Evolutionary conservation across 352 stramenopile genomes (phyloP), one percentile per base, ranked within the genome.

Genomic region (Phytophthora ramorum): DNA sequence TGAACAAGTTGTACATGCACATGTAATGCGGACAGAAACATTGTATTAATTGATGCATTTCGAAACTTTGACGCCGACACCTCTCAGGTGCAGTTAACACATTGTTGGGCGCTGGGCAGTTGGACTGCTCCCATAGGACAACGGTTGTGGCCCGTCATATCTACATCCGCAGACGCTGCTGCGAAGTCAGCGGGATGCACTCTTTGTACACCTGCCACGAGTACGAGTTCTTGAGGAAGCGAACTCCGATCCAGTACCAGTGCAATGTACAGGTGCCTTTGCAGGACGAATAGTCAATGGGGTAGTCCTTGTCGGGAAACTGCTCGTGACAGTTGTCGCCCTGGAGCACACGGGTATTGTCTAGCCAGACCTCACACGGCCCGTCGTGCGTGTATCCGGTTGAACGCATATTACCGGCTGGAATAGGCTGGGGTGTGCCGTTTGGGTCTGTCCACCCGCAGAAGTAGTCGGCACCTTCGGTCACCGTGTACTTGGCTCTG

Each of bases 301-400:
- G 37, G 56, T 56, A 55, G 45, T 53, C 58, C 55, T 59, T 76
- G n/a, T 58, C 69, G 4, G 63, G 44, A 44, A 73, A 58, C 19
- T 47, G 30, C n/a, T 64, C 38, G 48, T 76, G 63, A 43, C 63
- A 76, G 47, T 76, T 72, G 20, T 30, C 48, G 34, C 51, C 44
- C 38, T 68, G 43, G 19, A 72, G 37, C 46, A 73, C 63, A 20
- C 56, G 57, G n/a, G 57, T 69, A 45, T 66, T 55, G 59, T 79
- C 74, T 26, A 82, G 53, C 73, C 69, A 81, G 38, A 81, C 56
- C 53, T 81, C 73, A 54, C 73, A 81, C 41, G 73, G 69, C 0
- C n/a, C n/a, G n/a, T n/a, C 69, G 51, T 81, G 69, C 16, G 54
- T 82, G 69, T 86, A 86, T 7, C 78, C 78, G 20, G 73, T 81